Conservation (phyloP, 768 basidiomycete species). For the Trametes coccinea region DNA sequence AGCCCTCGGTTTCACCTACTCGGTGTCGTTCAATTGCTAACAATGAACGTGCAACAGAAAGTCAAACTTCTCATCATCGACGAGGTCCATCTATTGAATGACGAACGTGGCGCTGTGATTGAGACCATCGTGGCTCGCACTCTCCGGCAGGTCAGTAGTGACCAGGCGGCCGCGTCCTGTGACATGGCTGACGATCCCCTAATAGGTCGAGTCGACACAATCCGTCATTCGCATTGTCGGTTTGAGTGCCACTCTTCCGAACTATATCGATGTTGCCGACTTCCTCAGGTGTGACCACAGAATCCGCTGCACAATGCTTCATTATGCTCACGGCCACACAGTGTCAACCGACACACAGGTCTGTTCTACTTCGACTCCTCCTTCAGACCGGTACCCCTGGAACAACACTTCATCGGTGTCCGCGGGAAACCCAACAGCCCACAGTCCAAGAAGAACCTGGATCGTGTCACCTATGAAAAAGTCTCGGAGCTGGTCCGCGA, state of each 20-base stretch:
- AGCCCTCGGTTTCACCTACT: conserved; percentile 27
- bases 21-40: not conserved
- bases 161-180: too few relatives aligned
- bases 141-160: conserved; percentile 65
- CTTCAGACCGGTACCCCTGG: conserved; percentile 93
- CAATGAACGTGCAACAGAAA: conserved; percentile 49
- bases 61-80: conserved; percentile 95
- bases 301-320: not conserved
- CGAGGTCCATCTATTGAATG: conserved; percentile 95
- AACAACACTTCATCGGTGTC: conserved; percentile 95
- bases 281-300: conserved; percentile 71
- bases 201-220: conserved; percentile 92
- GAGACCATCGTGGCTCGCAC: conserved; percentile 98
- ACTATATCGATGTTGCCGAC: conserved; percentile 94
- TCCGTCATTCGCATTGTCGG: conserved; percentile 96
- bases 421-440: conserved; percentile 81
- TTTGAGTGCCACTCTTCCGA: conserved; percentile 93
- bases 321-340: conserved; percentile 32
- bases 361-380: conserved; percentile 98
- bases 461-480: conserved; percentile 86
- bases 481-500: conserved; percentile 83
- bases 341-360: conserved; percentile 83
- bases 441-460: conserved; percentile 80
- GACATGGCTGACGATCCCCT: too few relatives aligned
- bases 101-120: conserved; percentile 97